Evolutionary conservation across 192 early-diverging fungal genomes (phyloP), one percentile per base, ranked within the genome.

Genomic region (Backusella mclennaniae): DNA sequence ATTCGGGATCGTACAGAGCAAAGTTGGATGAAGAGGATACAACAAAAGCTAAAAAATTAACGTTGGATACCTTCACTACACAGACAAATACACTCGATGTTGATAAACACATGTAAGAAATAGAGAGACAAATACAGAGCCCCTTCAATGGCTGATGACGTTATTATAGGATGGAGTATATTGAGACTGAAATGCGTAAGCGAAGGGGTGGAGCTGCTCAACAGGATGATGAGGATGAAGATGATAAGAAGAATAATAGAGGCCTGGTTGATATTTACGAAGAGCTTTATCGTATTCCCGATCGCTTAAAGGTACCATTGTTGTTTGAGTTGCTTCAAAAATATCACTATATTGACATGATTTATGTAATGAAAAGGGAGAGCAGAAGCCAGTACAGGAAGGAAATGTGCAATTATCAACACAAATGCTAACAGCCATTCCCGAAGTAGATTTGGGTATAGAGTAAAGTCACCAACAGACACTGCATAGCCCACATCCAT

Each of bases 401-500:
- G 96, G 95, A 14, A 96, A 93, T 73, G 95, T 95, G 6, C 91
- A 95, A 31, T 84, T 95, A 35, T 95, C 95, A 4, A 88, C 95
- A 19, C 88, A 91, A 12, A 96, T 98, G 95, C 78, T 98, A 38
- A 95, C 95, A 6, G 94, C 94, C 4, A 96, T 98, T 73, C 96
- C 95, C 8, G 95, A 96, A 79, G 93, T 96, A 9, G 95, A 96
- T 77, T 83, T 98, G 9, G 96, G 95, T 26, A 92, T 93, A 46
- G 90, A 89, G 88, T 92, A 88, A 26, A 89, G 19, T 42, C 11
- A 11, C 38, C 11, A 39, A 39, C 3, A n/a, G 17, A 0, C 1
- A 1, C 6, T n/a, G 46, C 6, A 49, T 21, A 49, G 42, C 0
- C 14, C 3, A 49, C 0, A n/a, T 21, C 17, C 19, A 49, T 49